Evolutionary conservation across 2,329 filamentous ascomycete species (phyloP).

Genomic region (Drechslera avenae): DNA sequence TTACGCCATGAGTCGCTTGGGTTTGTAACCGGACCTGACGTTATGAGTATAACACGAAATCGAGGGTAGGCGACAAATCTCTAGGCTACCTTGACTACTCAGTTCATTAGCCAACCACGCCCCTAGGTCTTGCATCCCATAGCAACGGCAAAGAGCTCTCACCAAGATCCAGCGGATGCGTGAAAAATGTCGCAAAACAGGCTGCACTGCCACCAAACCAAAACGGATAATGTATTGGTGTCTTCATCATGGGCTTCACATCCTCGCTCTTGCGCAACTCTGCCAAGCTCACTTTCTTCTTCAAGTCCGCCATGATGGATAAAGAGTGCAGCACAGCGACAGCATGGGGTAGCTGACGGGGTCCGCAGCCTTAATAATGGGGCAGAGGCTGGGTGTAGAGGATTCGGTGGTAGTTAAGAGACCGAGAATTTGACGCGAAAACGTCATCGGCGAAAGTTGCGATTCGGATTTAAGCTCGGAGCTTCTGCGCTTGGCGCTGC

Average conservation of each 20-base stretch:
- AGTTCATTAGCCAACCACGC: slow-evolving; percentile 34
- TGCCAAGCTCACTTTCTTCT: slow-evolving; percentile 38
- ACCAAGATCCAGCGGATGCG: slow-evolving; percentile 92
- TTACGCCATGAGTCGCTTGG: slow-evolving; percentile 69
- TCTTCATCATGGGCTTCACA: slow-evolving; percentile 39
- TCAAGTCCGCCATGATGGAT: slow-evolving; percentile 49
- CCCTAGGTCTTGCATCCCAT: not conserved
- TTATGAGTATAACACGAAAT: slow-evolving; percentile 23
- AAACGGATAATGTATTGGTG: slow-evolving; percentile 55
- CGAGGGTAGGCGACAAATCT: not conserved
- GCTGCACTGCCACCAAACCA: slow-evolving; percentile 98
- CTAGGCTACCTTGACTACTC: slow-evolving; percentile 52
- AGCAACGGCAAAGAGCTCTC: slow-evolving; percentile 48
- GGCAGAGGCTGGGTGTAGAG: slow-evolving; percentile 6
- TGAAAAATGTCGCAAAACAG: slow-evolving; percentile 87
- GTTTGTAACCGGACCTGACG: slow-evolving; percentile 83
- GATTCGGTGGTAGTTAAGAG: slow-evolving; percentile 32
- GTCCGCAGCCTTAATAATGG: slow-evolving; percentile 11
- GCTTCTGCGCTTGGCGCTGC: slow-evolving; percentile 32
- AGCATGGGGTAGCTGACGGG: slow-evolving; percentile 28
- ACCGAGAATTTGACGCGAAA: slow-evolving; percentile 24
- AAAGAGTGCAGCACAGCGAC: not conserved
- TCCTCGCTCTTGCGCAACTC: slow-evolving; percentile 51
- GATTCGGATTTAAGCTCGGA: slow-evolving; percentile 21
- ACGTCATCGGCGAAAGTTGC: slow-evolving; percentile 37